Conservation (phyloP, 768 basidiomycete species). For the Tulasnella sp. region DNA sequence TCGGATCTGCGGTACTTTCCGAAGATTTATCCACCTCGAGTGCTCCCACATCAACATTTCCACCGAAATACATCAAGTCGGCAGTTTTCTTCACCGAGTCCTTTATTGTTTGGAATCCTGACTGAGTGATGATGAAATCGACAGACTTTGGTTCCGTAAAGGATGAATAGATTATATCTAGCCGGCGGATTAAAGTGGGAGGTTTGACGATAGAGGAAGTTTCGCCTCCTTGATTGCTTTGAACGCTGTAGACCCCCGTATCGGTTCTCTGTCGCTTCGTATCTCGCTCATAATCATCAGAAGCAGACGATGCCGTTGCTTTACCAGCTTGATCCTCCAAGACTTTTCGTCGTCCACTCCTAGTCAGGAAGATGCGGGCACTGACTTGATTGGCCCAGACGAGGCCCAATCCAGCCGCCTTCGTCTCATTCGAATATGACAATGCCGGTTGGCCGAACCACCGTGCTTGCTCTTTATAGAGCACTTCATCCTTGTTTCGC, state of each 20-base stretch:
- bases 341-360: conserved; percentile 47
- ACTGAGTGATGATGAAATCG: conserved; percentile 59
- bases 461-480: conserved; percentile 59
- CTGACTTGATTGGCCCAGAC: conserved; percentile 93
- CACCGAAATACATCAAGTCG: too few relatives aligned
- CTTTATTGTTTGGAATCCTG: conserved; percentile 38
- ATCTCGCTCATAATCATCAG: conserved; percentile 22
- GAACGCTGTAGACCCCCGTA: neutral
- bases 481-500: conserved; percentile 25
- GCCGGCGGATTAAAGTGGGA: conserved; percentile 47
- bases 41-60: too few relatives aligned
- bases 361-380: conserved; percentile 73
- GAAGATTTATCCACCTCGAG: too few relatives aligned
- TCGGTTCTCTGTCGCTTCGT: conserved; percentile 18
- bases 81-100: too few relatives aligned
- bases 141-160: conserved; percentile 42
- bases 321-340: conserved; percentile 21
- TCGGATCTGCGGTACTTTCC: too few relatives aligned
- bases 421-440: conserved; percentile 43
- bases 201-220: conserved; percentile 17
- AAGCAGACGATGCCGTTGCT: neutral
- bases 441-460: conserved; percentile 61
- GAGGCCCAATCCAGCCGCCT: conserved; percentile 77
- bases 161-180: conserved; percentile 69
- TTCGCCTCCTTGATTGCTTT: conserved; percentile 26